Base-by-base conservation (phyloP, 108 stramenopile species). In the Cyclotella kingstonii region DNA sequence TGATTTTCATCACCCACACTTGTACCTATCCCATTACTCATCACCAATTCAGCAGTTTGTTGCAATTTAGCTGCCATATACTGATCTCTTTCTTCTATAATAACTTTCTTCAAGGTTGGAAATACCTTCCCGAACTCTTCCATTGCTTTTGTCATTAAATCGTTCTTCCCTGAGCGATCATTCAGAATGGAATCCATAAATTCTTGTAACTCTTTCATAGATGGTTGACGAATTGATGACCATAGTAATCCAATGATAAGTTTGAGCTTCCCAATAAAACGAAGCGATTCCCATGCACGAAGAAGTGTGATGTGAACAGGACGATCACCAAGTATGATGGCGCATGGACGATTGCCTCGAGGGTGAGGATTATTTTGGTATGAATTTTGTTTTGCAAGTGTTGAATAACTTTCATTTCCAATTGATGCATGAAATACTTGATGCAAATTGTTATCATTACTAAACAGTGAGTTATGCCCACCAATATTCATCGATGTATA, bases 81-180 rank as follows among this genome's bases (percentile, higher is more conserved):
- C 17, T 76, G 74, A 76, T 93, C 91, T 40, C 91, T 81, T 69
- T 93, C 88, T 40, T 83, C 63, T 23, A 93, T 80, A 49, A 93
- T 88, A 2, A 82, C 77, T 39, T 51, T 54, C 33, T 85, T 81
- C 35, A 93, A 54, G 2, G 84, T 69, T 26, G 91, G 91, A 66
- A 93, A 90, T 21, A 81, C 78, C 48, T 73, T 54, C 18, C 63
- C 66, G 51, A 90, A 55, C 42, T 93, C 91, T 9, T 66, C 70
- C 50, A 93, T 84, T n/a, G 83, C 81, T 58, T 90, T 66, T 4
- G 85, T 87, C 56, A 93, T 52, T n/a, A 93, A 40, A 68, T 93
- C 91, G 46, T 63, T 81, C 44, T 66, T 52, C 18, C 73, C 64
- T 18, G 79, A 65, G 17, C 80, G 83, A 63, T 83, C 88, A 45